These are phyloP conservation scores for Phytophthora pisi DNA, from an alignment of 352 stramenopile genomes.

Conservation along the genomic window DNA sequence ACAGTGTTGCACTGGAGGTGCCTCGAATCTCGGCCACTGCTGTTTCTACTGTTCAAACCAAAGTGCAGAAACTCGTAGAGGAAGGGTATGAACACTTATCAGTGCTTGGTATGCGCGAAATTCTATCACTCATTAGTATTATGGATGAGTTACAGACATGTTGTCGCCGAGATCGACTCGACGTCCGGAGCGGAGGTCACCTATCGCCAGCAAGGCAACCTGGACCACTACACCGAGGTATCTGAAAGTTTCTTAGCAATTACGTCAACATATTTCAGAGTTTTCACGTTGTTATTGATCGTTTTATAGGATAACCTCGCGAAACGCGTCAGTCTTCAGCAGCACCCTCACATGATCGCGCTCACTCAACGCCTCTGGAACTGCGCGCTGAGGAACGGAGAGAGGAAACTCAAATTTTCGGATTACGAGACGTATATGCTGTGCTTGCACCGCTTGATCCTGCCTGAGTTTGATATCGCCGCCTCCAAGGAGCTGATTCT, in stretches of 20 bases:
- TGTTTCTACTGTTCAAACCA: conserved; percentile 44
- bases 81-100: conserved; percentile 43
- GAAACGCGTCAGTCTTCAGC: conserved; percentile 63
- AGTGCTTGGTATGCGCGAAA: background rate
- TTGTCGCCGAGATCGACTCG: conserved; percentile 55
- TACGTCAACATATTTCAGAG: background rate
- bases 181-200: conserved; percentile 39
- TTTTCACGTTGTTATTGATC: background rate
- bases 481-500: conserved; percentile 67
- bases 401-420: conserved; percentile 38
- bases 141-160: conserved; percentile 40
- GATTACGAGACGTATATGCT: conserved; percentile 80
- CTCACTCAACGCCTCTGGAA: conserved; percentile 79
- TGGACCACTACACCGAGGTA: conserved; percentile 80
- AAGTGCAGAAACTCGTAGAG: conserved; percentile 69
- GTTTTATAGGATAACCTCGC: conserved; percentile 61
- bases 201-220: conserved; percentile 72
- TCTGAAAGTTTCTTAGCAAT: background rate
- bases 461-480: conserved; percentile 73
- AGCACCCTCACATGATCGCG: conserved; percentile 66
- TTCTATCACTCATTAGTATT: background rate
- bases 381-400: conserved; percentile 45
- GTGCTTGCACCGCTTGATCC: conserved; percentile 74
- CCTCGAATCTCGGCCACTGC: conserved; percentile 48
- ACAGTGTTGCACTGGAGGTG: conserved; percentile 31